Evolutionary conservation across 2,329 filamentous ascomycete genomes (phyloP).

Genomic region (Colletotrichum falcatum): DNA sequence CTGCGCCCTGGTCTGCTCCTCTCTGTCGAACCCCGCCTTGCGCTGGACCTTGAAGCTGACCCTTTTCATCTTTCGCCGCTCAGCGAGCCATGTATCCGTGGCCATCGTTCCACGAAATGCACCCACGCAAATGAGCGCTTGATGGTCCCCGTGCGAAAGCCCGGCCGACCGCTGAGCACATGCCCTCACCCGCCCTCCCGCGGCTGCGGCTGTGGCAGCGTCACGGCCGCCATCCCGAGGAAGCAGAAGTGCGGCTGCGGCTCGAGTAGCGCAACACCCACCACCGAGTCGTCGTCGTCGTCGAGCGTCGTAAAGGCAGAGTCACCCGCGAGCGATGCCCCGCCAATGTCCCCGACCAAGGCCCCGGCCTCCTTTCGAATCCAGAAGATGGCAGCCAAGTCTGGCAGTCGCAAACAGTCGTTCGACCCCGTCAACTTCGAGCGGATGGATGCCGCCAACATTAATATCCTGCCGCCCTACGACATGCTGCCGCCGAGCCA

Average conservation of each 20-base stretch:
- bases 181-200: slow-evolving; percentile 75
- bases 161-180: slow-evolving; percentile 75
- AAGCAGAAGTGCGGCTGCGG: slow-evolving; percentile 68
- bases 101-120: slow-evolving; percentile 81
- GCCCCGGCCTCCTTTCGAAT: slow-evolving; percentile 56
- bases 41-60: slow-evolving; percentile 36
- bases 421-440: slow-evolving; percentile 62
- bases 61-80: slow-evolving; percentile 32
- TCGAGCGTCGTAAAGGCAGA: slow-evolving; percentile 43
- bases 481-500: slow-evolving; percentile 40
- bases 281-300: slow-evolving; percentile 33
- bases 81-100: slow-evolving; percentile 80
- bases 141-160: slow-evolving; percentile 78
- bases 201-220: slow-evolving; percentile 70
- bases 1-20: slow-evolving; percentile 18
- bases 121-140: slow-evolving; percentile 75
- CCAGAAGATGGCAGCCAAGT: slow-evolving; percentile 57
- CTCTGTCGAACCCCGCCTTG: slow-evolving; percentile 21
- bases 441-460: slow-evolving; percentile 64
- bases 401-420: slow-evolving; percentile 58
- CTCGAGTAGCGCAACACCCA: slow-evolving; percentile 44
- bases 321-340: slow-evolving; percentile 47
- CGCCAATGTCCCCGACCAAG: slow-evolving; percentile 51
- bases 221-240: slow-evolving; percentile 74
- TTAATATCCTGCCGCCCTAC: slow-evolving; percentile 60